phyloP scores from a whole-genome alignment of 176 grass and related monocot genomes.

The Guadua angustifolia region DNA sequence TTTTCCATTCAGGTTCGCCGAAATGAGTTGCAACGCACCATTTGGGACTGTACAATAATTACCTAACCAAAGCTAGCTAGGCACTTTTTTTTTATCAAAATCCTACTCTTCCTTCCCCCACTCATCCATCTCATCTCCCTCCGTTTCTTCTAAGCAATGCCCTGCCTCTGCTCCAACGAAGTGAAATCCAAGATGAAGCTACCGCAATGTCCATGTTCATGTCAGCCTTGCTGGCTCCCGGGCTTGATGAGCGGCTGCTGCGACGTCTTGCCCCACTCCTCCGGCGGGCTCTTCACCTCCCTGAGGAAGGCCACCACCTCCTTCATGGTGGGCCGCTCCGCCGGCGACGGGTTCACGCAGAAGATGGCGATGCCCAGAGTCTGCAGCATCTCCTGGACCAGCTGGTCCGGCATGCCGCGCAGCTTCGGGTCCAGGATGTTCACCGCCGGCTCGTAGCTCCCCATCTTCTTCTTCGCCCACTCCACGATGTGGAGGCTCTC shows the following conservation, averaged over 20 bases:
- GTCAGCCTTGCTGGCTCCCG: conserved; percentile 55
- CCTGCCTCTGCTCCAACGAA: background rate
- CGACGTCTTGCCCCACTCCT: conserved; percentile 92
- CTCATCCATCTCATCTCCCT: background rate
- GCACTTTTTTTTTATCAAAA: conserved; percentile 39
- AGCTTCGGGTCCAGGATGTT: conserved; percentile 84
- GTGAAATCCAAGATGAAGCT: background rate
- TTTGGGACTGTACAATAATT: conserved; percentile 56
- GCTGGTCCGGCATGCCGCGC: conserved; percentile 80
- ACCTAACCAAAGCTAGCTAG: conserved; percentile 56
- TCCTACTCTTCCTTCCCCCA: conserved; percentile 24
- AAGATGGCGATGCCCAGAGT: conserved; percentile 86
- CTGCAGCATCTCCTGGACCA: conserved; percentile 94
- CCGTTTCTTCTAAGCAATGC: conserved; percentile 18
- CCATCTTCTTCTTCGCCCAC: conserved; percentile 96
- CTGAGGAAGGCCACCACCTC: conserved; percentile 91
- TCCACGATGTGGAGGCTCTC: conserved; percentile 92
- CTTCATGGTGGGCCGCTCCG: conserved; percentile 93
- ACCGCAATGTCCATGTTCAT: background rate
- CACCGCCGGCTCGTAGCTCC: conserved; percentile 74
- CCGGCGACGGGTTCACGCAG: conserved; percentile 77
- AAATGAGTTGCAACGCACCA: conserved; percentile 36
- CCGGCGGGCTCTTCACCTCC: conserved; percentile 91
- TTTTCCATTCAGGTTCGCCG: conserved; percentile 37
- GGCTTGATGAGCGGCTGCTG: conserved; percentile 84